Evolutionary conservation across 2,329 filamentous ascomycete species (phyloP), one percentile per base, ranked within the genome.

Genomic region (Septoria linicola): DNA sequence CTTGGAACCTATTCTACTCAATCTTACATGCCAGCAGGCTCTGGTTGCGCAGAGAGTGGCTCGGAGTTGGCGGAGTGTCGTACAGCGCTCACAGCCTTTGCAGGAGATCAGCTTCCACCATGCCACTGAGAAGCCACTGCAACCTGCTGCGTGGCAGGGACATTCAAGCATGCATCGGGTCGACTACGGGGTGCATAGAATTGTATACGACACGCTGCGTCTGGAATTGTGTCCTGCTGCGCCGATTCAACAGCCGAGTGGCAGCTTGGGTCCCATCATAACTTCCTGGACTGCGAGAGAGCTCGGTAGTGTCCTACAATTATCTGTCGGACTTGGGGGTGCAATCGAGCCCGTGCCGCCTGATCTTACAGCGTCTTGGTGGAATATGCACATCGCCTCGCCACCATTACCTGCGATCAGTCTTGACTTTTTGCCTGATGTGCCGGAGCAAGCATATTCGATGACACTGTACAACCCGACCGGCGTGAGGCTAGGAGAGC

Each of bases 401-500:
- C 53, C 53, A 16, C 45, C 53, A 17, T 14, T 53, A 7, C 10
- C 37, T 16, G 53, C 53, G 3, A 30, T 56, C 14, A 37, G 39
- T 23, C 27, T 53, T 16, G 45, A 52, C 8, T 53, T 53, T 32
- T 32, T 50, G 20, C 44, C 44, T 3, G 31, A 42, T 32, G 41
- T 35, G 13, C 40, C 42, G 2, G 39, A 49, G 10, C 31, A 49
- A 19, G 27, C 44, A 1, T 42, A 49, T 11, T 44, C n/a, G 5
- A 19, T 55, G 16, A 43, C 44, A 7, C 27, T 52, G 30, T 46
- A 39, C 21, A 55, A 55, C 37, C 45, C 40, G 6, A 19, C 17
- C 11, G 53, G 53, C 3, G 23, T 55, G 7, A 55, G 23, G 16
- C 45, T 52, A 11, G 53, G 53, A 14, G 53, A 55, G 23, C 10